Evolutionary conservation across 129 eudicot genomes (phyloP), one percentile per base, ranked within the genome.

Genomic region (Helichrysum umbraculigerum): DNA sequence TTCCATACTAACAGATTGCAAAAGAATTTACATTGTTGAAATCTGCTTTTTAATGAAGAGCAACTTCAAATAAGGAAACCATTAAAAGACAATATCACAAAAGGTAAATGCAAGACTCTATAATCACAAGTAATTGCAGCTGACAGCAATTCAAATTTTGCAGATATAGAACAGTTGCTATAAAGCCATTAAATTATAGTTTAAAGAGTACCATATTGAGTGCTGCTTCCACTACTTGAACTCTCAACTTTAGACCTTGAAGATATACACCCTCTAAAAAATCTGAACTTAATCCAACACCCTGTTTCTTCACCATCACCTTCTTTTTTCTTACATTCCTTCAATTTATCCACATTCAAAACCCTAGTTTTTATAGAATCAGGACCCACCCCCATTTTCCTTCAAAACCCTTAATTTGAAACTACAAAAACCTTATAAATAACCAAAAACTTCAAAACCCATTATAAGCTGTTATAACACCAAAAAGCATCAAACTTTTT

Each of bases 231-330:
- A 77, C 90, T 90, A 58, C 76, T 66, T 47, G 96, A 87, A 82
- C 86, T 80, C 44, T 90, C 92, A 71, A 86, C 88, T 74, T 90
- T 86, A 74, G 91, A 21, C 89, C 87, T 86, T 72, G 93, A 76
- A 62, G 92, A 73, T 54, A 85, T 79, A 71, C 96, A 90, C 66
- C 89, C 78, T 67, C 92, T 88, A 32, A 90, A 84, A 30, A 87
- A 73, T 72, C 88, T 77, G 37, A 90, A 90, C 79, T 82, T 90
- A 28, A 85, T 44, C 92, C 96, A 90, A 79, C 96, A 87, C 30
- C 92, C 76, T 44, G 86, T 75, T 72, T 62, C 85, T 71, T 57
- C 66, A 33, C 51, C 70, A 51, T 82, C 86, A 15, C 71, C 84
- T 16, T 78, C 85, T 69, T 70, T 74, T 80, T 83, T 83, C 85